Conservation (phyloP, 306 rosid species). For the Hippophae gyantsensis region DNA sequence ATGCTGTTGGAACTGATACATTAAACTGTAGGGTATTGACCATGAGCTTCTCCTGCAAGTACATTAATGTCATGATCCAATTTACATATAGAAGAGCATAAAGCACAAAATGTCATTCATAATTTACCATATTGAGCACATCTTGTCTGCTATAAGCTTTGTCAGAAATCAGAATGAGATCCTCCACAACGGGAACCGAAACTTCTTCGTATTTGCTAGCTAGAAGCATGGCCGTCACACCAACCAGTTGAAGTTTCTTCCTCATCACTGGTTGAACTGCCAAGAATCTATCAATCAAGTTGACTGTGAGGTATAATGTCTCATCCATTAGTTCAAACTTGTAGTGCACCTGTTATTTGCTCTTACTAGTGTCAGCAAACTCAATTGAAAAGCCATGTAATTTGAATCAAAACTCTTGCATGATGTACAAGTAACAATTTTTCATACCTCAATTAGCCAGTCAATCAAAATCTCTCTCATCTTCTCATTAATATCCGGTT, state of each 20-base stretch:
- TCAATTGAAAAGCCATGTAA: not conserved
- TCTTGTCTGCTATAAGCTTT: conserved; percentile 43
- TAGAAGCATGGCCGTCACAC: conserved; percentile 51
- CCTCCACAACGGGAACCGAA: conserved; percentile 52
- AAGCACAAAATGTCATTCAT: not conserved
- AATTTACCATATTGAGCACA: conserved; percentile 37
- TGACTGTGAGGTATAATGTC: conserved; percentile 47
- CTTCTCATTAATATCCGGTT: conserved; percentile 46
- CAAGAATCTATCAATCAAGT: conserved; percentile 47
- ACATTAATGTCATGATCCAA: not conserved
- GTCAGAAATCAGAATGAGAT: conserved; percentile 51
- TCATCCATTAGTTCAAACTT: conserved; percentile 59
- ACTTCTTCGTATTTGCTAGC: conserved; percentile 60
- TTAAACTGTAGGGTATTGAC: conserved; percentile 43
- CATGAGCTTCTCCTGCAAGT: conserved; percentile 42
- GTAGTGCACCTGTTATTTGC: conserved; percentile 43
- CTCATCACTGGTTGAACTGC: conserved; percentile 31
- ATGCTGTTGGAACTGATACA: conserved; percentile 51
- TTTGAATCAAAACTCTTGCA: too few relatives aligned
- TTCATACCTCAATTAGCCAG: conserved; percentile 50
- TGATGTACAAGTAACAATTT: not conserved
- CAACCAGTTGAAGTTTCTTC: conserved; percentile 55
- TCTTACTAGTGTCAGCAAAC: not conserved
- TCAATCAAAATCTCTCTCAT: conserved; percentile 57
- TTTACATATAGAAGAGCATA: not conserved